Conservation (phyloP, 106 monocot species). For the Apostasia ramifera region DNA sequence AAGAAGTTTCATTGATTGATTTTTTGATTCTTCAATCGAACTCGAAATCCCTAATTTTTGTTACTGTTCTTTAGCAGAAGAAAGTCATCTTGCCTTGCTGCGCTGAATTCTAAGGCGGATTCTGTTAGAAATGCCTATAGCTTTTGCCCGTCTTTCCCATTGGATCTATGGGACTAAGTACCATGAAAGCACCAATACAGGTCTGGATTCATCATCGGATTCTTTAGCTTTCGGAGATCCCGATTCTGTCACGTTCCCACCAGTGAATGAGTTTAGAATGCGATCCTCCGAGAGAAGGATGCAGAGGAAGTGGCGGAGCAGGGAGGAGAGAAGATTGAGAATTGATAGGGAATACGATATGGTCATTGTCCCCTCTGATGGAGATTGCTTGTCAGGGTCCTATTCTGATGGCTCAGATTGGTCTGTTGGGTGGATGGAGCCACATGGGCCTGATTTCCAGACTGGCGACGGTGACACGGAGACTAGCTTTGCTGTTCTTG, state of each 20-base stretch:
- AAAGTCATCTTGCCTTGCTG: too few relatives aligned
- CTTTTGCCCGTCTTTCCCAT: slow-evolving; percentile 31
- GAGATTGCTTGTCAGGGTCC: slow-evolving; percentile 50
- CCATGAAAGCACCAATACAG: slow-evolving; percentile 13
- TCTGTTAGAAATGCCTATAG: slow-evolving; percentile 9
- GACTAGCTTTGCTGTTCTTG: slow-evolving; percentile 60
- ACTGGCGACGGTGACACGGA: slow-evolving; percentile 20
- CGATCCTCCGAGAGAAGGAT: slow-evolving; percentile 17
- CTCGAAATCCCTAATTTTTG: too few relatives aligned
- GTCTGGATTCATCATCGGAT: slow-evolving; percentile 25
- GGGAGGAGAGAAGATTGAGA: slow-evolving; percentile 25
- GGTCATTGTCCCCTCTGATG: slow-evolving; percentile 59
- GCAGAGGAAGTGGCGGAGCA: slow-evolving; percentile 23
- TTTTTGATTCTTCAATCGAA: too few relatives aligned
- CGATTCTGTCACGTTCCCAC: slow-evolving; percentile 16
- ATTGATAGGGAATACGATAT: slow-evolving; percentile 66
- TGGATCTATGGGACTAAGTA: slow-evolving; percentile 34
- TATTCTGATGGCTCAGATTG: slow-evolving; percentile 76
- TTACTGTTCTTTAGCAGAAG: too few relatives aligned
- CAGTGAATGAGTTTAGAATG: slow-evolving; percentile 10
- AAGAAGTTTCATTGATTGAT: too few relatives aligned
- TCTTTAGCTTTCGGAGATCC: slow-evolving; percentile 34
- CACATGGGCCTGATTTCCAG: slow-evolving; percentile 40
- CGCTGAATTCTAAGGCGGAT: too few relatives aligned
- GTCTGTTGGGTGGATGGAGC: slow-evolving; percentile 79